Percentiles rank a stretch among this genome's conserved stretches.
Evolutionary conservation across 2,329 filamentous ascomycete species (phyloP).

Genomic region (Purpureocillium lavendulum): DNA sequence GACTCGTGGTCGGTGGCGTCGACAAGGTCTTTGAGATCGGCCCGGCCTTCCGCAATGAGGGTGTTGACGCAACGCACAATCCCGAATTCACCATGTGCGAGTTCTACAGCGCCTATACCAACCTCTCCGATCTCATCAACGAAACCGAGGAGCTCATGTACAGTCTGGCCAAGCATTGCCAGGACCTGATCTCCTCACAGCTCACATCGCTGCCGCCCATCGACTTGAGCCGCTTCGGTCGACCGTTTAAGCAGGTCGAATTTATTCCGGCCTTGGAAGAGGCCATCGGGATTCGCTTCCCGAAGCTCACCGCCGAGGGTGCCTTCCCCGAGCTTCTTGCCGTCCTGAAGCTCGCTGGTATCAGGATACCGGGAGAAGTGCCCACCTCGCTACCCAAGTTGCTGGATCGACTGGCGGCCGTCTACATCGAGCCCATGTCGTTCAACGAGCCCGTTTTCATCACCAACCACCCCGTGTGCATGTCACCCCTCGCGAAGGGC

Average conservation of each 20-base stretch:
- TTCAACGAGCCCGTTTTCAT: constrained; percentile 68
- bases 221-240: constrained; percentile 37
- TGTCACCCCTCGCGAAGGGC: constrained; percentile 87
- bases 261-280: constrained; percentile 75
- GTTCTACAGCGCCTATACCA: constrained; percentile 84
- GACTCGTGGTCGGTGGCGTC: constrained; percentile 80
- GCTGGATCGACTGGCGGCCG: constrained; percentile 70
- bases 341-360: constrained; percentile 46
- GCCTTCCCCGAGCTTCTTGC: constrained; percentile 51
- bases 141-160: constrained; percentile 67
- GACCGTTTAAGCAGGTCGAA: constrained; percentile 60
- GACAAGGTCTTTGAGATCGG: constrained; percentile 91
- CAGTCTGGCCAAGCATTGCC: constrained; percentile 46
- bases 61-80: constrained; percentile 85
- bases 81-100: constrained; percentile 97
- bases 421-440: constrained; percentile 73
- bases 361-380: constrained; percentile 58
- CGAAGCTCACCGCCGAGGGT: constrained; percentile 46
- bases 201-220: constrained; percentile 39
- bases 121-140: constrained; percentile 63
- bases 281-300: constrained; percentile 56
- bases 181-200: constrained; percentile 33
- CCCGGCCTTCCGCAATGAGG: constrained; percentile 87
- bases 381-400: constrained; percentile 53
- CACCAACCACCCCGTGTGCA: constrained; percentile 78